phyloP scores from a whole-genome alignment of 164 flowering plant genomes.

The Chimonanthus salicifolius region DNA sequence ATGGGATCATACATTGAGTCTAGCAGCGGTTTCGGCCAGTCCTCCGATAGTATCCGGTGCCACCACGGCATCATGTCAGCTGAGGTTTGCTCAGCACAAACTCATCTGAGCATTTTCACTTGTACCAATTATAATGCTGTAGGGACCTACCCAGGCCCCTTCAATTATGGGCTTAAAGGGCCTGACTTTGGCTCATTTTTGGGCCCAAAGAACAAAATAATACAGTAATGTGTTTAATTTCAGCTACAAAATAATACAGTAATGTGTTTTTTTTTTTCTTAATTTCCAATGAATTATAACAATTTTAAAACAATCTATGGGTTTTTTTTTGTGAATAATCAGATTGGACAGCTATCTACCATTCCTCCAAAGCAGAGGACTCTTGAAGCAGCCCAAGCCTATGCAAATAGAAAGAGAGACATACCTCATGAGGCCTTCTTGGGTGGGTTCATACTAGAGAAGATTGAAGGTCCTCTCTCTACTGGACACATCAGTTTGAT shows the following conservation, averaged over 20 bases:
- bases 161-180: neutral
- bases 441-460: slow-evolving; percentile 85
- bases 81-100: slow-evolving; percentile 43
- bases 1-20: slow-evolving; percentile 85
- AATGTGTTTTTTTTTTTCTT: too few species aligned
- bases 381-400: slow-evolving; percentile 35
- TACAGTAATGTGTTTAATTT: too few species aligned
- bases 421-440: slow-evolving; percentile 61
- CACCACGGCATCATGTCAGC: slow-evolving; percentile 87
- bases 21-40: slow-evolving; percentile 85
- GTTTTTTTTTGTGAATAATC: neutral
- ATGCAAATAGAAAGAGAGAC: slow-evolving; percentile 28
- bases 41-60: slow-evolving; percentile 58
- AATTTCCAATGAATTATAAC: neutral
- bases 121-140: neutral
- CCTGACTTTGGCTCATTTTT: too few species aligned
- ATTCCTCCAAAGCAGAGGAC: slow-evolving; percentile 64
- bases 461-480: slow-evolving; percentile 60
- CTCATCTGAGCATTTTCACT: neutral
- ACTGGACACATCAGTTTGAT: slow-evolving; percentile 52
- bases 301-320: neutral
- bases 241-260: too few species aligned
- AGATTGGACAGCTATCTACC: slow-evolving; percentile 88
- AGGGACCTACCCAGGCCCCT: neutral
- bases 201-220: too few species aligned